Evolutionary conservation across 2,329 filamentous ascomycete genomes (phyloP).

Genomic region (Colletotrichum caudatum): DNA sequence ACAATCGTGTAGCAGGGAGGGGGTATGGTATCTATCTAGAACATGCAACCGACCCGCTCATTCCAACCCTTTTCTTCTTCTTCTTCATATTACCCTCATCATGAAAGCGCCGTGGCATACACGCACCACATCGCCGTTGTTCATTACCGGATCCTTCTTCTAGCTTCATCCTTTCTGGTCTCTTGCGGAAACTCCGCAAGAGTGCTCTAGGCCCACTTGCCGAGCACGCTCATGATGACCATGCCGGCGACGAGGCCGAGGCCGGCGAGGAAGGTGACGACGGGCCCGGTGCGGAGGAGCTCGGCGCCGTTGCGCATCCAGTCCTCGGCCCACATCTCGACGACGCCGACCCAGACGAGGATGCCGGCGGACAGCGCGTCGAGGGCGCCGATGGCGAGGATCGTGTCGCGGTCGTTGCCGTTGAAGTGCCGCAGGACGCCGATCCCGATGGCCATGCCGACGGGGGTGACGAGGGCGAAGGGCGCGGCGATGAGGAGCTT

Average conservation of each 20-base stretch:
- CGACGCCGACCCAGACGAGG: slow-evolving; percentile 81
- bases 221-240: slow-evolving; percentile 77
- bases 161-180: no score
- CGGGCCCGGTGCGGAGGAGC: slow-evolving; percentile 62
- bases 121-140: background rate
- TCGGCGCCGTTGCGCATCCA: slow-evolving; percentile 71
- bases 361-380: slow-evolving; percentile 82
- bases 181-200: background rate
- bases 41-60: slow-evolving; percentile 22
- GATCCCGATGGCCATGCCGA: slow-evolving; percentile 85
- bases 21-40: slow-evolving; percentile 35
- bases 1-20: slow-evolving; percentile 17
- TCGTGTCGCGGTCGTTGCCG: slow-evolving; percentile 75
- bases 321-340: slow-evolving; percentile 83
- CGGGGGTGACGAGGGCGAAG: slow-evolving; percentile 79
- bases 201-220: slow-evolving; percentile 74
- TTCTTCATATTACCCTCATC: background rate
- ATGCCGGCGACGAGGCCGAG: slow-evolving; percentile 71
- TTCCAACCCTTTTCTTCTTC: slow-evolving; percentile 11
- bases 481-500: slow-evolving; percentile 72
- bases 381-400: slow-evolving; percentile 79
- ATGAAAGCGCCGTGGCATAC: background rate
- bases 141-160: slow-evolving; percentile 3
- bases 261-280: slow-evolving; percentile 63
- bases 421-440: slow-evolving; percentile 79